phyloP scores from a whole-genome alignment of 2,329 filamentous ascomycete species.

The Drechslerella coelobrocha region DNA sequence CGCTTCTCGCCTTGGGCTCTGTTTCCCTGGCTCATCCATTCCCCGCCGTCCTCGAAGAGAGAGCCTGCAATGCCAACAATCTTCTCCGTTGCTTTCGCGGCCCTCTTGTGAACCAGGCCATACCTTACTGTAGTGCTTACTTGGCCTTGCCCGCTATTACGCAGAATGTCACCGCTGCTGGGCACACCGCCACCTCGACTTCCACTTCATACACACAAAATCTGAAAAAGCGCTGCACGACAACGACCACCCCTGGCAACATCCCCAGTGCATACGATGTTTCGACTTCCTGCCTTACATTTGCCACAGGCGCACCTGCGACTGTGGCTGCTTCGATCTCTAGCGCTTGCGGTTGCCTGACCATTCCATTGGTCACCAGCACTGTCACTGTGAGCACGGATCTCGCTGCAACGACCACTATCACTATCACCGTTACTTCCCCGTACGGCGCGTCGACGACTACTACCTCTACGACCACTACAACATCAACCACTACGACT shows the following conservation, averaged over 20 bases:
- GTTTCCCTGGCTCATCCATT: constrained; percentile 27
- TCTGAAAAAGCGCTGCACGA: constrained; percentile 30
- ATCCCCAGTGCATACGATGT: neutral
- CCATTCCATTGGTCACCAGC: constrained; percentile 24
- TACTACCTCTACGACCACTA: neutral
- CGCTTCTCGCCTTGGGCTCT: constrained; percentile 33
- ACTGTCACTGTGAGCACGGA: constrained; percentile 14
- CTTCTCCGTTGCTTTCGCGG: constrained; percentile 33
- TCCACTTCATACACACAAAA: constrained; percentile 4
- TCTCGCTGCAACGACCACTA: neutral
- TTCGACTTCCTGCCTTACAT: constrained; percentile 11
- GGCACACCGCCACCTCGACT: constrained; percentile 16
- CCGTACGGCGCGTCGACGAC: constrained; percentile 9
- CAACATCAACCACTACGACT: constrained; percentile 26
- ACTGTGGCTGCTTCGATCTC: constrained; percentile 35
- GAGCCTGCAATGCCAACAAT: constrained; percentile 45
- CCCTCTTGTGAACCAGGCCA: constrained; percentile 20
- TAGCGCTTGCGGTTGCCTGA: constrained; percentile 39
- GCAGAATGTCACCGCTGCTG: constrained; percentile 23
- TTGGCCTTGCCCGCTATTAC: constrained; percentile 29
- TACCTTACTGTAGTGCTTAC: constrained; percentile 40
- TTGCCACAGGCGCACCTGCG: constrained; percentile 28
- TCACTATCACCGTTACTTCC: neutral
- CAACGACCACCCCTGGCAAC: neutral
- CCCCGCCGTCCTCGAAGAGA: constrained; percentile 10